Percentiles rank a stretch among this genome's conserved stretches.
Evolutionary conservation across 2,329 filamentous ascomycete species (phyloP).

Genomic region (Botryotinia globosa): DNA sequence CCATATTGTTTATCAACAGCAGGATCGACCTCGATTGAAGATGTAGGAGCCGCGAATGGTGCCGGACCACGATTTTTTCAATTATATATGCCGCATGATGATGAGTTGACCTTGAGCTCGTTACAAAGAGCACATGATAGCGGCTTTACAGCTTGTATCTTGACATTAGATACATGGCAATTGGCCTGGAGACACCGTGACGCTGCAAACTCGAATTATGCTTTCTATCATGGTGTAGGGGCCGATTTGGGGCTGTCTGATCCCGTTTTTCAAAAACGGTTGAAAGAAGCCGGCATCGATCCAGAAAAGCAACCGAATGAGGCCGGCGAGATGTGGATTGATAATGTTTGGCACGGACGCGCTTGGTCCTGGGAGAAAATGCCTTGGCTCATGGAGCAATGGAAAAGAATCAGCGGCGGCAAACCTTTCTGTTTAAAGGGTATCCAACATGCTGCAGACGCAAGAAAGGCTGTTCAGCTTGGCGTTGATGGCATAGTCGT

Average conservation of each 20-base stretch:
- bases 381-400: slow-evolving; percentile 57
- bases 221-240: slow-evolving; percentile 60
- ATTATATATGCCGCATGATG: slow-evolving; percentile 62
- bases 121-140: slow-evolving; percentile 52
- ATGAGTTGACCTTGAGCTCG: slow-evolving; percentile 55
- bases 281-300: slow-evolving; percentile 53
- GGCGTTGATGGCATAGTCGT: slow-evolving; percentile 62
- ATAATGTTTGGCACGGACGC: slow-evolving; percentile 60
- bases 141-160: slow-evolving; percentile 56
- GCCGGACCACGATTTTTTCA: slow-evolving; percentile 56
- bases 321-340: slow-evolving; percentile 61
- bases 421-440: slow-evolving; percentile 61
- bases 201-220: slow-evolving; percentile 55
- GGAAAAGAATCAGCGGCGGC: slow-evolving; percentile 56
- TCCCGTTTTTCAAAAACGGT: slow-evolving; percentile 55
- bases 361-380: slow-evolving; percentile 63
- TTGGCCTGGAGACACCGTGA: slow-evolving; percentile 61
- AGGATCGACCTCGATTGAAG: slow-evolving; percentile 51
- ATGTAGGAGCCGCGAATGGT: slow-evolving; percentile 55
- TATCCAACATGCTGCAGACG: slow-evolving; percentile 59
- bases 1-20: slow-evolving; percentile 60
- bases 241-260: slow-evolving; percentile 58
- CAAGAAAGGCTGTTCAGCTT: slow-evolving; percentile 53
- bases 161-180: slow-evolving; percentile 64
- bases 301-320: slow-evolving; percentile 49